Conservation (phyloP, 2,329 filamentous ascomycete species). For the Microdochium trichocladiopsis region DNA sequence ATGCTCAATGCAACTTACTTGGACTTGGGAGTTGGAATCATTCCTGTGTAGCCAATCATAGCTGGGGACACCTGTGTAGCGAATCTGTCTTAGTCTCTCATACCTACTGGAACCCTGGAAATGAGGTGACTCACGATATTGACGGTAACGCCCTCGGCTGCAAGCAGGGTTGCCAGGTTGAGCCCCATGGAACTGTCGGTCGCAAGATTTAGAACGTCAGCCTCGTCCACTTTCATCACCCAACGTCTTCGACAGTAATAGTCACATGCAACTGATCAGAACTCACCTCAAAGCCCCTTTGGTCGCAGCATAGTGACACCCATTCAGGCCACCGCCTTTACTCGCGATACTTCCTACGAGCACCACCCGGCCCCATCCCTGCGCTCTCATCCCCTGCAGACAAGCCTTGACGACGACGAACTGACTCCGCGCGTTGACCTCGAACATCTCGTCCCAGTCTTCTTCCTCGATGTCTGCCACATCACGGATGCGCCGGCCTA, state of each 20-base stretch:
- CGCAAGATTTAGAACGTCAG: not conserved
- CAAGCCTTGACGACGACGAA: slow-evolving; percentile 25
- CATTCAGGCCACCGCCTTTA: slow-evolving; percentile 23
- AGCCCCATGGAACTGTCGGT: slow-evolving; percentile 22
- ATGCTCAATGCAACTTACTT: slow-evolving; percentile 13
- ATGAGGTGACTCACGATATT: slow-evolving; percentile 18
- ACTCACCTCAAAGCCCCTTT: slow-evolving; percentile 16
- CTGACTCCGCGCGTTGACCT: slow-evolving; percentile 23
- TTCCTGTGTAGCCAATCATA: slow-evolving; percentile 27
- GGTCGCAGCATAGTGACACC: slow-evolving; percentile 25
- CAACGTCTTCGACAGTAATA: too few relatives aligned
- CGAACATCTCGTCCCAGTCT: slow-evolving; percentile 28
- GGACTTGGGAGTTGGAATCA: slow-evolving; percentile 23
- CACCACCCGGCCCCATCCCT: slow-evolving; percentile 23
- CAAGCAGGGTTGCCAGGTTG: slow-evolving; percentile 23
- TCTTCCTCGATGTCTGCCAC: slow-evolving; percentile 22
- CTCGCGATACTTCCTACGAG: slow-evolving; percentile 25
- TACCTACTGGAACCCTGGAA: not conserved
- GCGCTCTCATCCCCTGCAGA: slow-evolving; percentile 19
- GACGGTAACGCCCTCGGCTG: slow-evolving; percentile 23
- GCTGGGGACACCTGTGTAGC: slow-evolving; percentile 20
- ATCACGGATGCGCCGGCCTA: slow-evolving; percentile 24
- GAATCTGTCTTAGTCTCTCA: not conserved
- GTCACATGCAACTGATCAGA: too few relatives aligned
- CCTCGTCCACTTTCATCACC: not conserved